Evolutionary conservation across 768 basidiomycete genomes (phyloP), one percentile per base, ranked within the genome.

Genomic region (Naganishia antarctica): DNA sequence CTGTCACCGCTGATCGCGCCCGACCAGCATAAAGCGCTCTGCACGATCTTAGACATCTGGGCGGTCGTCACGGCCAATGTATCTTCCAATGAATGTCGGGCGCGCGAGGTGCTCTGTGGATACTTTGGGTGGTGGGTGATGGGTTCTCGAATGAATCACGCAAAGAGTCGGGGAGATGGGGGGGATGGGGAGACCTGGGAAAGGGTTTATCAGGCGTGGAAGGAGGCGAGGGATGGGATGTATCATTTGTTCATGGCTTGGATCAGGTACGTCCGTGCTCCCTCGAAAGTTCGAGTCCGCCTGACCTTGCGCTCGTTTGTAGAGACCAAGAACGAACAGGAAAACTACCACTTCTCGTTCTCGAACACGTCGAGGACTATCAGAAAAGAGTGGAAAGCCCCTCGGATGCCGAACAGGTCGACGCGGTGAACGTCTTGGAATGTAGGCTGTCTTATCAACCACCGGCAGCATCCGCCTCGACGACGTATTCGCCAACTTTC

Each of bases 231-330:
- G 26, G 53, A 57, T 7, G 53, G 34, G 23, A 34, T 57, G 23
- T 57, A 57, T 57, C 32, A 37, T 23, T 29, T 57, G 5, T 57
- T 57, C n/a, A 21, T 37, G 9, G 32, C 34, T 11, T 57, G 53
- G 53, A 57, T 57, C 13, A 34, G 53, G 53, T 57, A 57, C 34
- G 53, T 21, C 2, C 34, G 31, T 18, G 15, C 25, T 53, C 21
- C 23, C n/a, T 46, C 16, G 16, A 6, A 8, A 8, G 11, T 25
- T 12, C 47, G 5, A 13, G 4, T 12, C 7, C 25, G 7, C 7
- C 47, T 49, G 13, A 49, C 15, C 34, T 44, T 9, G 18, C 11
- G 6, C 8, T 12, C n/a, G 8, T n/a, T 9, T 21, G 18, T 21
- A 44, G 43, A n/a, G 43, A 44, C n/a, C 43, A 44, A 44, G 43